Base-by-base conservation (phyloP, 495 filamentous ascomycete genomes). In the Trichoderma virens region DNA sequence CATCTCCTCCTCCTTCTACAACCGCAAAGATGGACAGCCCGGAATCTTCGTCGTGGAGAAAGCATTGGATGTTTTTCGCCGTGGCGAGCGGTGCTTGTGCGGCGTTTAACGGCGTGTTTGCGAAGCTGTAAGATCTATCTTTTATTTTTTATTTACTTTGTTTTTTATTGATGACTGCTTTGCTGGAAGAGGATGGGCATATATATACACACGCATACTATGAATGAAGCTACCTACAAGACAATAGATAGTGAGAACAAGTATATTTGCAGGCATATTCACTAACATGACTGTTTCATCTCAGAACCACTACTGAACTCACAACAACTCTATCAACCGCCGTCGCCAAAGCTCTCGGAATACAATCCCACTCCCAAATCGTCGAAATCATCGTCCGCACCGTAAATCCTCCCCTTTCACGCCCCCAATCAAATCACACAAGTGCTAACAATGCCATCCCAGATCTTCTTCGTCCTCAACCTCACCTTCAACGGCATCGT, bases 41-140 rank as follows among this genome's bases (percentile, higher is more conserved):
- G 25, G 25, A 28, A 9, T 4, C 25, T 11, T 80, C 74, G 74
- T 51, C 70, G 14, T 43, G 66, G 14, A 70, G 75, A 64, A 80
- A 79, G 23, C 78, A 81, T 62, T 98, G 94, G 94, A 82, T 97
- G 64, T 72, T 91, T 62, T 83, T 93, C 59, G 92, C 94, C 30
- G 68, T 95, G 39, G 85, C 90, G 43, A 94, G 90, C 73, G 94
- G 94, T 39, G 86, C 88, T 9, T 97, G 92, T 74, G 94, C 94
- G 16, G 91, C 92, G 39, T 85, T 94, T 68, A 98, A 98, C 70
- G 93, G 94, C 34, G 88, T 96, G 28, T 98, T 98, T 77, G 94
- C 94, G 0, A 98, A 97, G 74, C 78, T 98, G 91, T 95, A 81
- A 70, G 83, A 78, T 11, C 16, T 61, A 9, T 18, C 27, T 23